Percentiles rank a stretch among this genome's conserved stretches.
Evolutionary conservation across 495 filamentous ascomycete species (phyloP).

Genomic region (Penicillium mononematosum): DNA sequence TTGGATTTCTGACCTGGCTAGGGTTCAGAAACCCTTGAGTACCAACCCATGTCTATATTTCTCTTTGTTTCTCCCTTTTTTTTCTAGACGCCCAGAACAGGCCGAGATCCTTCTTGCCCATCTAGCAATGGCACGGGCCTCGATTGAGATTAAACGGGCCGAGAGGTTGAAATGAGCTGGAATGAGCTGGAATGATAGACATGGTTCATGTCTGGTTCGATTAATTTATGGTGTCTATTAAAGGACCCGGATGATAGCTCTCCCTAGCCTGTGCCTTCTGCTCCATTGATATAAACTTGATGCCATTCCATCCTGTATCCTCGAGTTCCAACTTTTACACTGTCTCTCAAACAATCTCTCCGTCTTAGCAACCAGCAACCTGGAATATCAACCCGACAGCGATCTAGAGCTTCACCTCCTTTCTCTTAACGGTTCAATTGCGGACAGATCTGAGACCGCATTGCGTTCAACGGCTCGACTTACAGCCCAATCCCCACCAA

Average conservation of each 20-base stretch:
- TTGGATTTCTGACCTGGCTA: slow-evolving; percentile 27
- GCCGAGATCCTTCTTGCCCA: slow-evolving; percentile 3
- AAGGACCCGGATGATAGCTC: neutral
- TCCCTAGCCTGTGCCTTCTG: too few species aligned
- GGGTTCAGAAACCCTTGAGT: slow-evolving; percentile 23
- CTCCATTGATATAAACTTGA: neutral
- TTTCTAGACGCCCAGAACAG: neutral
- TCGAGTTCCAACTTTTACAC: neutral
- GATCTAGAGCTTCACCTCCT: neutral
- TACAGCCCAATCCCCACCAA: slow-evolving; percentile 3
- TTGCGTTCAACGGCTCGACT: slow-evolving; percentile 24
- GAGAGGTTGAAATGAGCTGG: slow-evolving; percentile 13
- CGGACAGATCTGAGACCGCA: slow-evolving; percentile 27
- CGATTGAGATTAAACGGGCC: slow-evolving; percentile 11
- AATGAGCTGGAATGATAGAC: slow-evolving; percentile 18
- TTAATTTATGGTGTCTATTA: slow-evolving; percentile 2
- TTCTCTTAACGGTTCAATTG: neutral
- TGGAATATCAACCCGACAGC: neutral
- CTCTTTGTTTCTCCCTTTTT: slow-evolving; percentile 1
- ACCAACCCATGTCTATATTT: slow-evolving; percentile 15
- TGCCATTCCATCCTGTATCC: neutral
- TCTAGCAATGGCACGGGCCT: slow-evolving; percentile 8
- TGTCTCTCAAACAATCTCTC: slow-evolving; percentile 14
- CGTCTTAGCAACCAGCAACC: neutral
- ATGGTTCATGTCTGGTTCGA: slow-evolving; percentile 5